These are phyloP conservation scores for Cyclotella kingstonii DNA, from an alignment of 108 stramenopile genomes.

Conservation along the genomic window DNA sequence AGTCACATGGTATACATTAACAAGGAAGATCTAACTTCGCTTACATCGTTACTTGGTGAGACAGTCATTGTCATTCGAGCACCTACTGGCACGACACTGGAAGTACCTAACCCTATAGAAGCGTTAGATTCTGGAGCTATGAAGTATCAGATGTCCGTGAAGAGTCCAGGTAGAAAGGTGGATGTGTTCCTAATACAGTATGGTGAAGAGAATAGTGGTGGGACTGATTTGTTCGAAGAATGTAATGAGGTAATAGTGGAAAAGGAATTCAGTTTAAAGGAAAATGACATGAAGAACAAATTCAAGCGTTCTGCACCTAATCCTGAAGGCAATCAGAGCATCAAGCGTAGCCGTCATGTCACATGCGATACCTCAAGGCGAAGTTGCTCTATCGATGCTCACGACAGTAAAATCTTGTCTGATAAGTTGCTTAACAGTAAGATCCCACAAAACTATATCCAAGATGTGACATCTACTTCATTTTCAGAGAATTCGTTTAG, in stretches of 20 bases:
- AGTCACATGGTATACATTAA: constrained; percentile 59
- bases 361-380: too few species aligned
- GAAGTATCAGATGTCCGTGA: constrained; percentile 87
- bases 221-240: neutral
- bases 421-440: too few species aligned
- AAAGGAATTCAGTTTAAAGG: neutral
- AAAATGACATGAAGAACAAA: neutral
- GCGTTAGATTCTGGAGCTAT: constrained; percentile 68
- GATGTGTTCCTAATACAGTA: constrained; percentile 63
- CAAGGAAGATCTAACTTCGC: constrained; percentile 64
- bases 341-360: too few species aligned
- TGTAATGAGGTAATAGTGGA: neutral
- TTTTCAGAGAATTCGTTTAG: too few species aligned
- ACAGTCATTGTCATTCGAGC: constrained; percentile 91
- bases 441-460: too few species aligned
- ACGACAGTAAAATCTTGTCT: too few species aligned
- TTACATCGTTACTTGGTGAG: constrained; percentile 57
- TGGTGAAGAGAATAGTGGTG: constrained; percentile 19
- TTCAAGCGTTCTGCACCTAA: neutral
- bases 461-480: too few species aligned
- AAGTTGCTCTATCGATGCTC: too few species aligned
- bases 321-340: constrained; percentile 3
- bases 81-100: constrained; percentile 85
- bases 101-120: constrained; percentile 88
- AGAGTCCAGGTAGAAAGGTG: constrained; percentile 55